These are phyloP conservation scores for Moesziomyces sp. DNA, from an alignment of 1,284 basidiomycete genomes.

Conservation along the genomic window DNA sequence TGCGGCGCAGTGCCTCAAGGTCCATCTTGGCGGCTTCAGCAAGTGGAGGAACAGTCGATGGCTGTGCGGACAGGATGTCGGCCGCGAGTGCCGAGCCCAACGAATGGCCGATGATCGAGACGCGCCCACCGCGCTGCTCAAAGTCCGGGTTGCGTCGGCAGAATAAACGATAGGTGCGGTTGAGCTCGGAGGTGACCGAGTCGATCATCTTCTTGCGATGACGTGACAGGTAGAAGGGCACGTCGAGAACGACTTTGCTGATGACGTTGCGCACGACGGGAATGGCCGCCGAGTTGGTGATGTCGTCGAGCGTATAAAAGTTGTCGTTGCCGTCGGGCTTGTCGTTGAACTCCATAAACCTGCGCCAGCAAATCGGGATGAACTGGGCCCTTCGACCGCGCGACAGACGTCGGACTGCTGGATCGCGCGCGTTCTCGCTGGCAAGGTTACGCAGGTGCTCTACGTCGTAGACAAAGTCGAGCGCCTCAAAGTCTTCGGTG, in stretches of 20 bases:
- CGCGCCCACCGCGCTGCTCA: constrained; percentile 69
- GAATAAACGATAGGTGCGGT: constrained; percentile 72
- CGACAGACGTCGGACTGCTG: constrained; percentile 41
- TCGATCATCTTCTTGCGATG: constrained; percentile 71
- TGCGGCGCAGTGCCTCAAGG: constrained; percentile 19
- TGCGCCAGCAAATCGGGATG: constrained; percentile 73
- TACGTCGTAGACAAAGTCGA: constrained; percentile 63
- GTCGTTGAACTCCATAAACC: constrained; percentile 67
- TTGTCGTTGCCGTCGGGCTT: constrained; percentile 68
- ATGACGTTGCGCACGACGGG: constrained; percentile 57
- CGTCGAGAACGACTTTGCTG: constrained; percentile 70
- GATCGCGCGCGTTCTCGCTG: constrained; percentile 44
- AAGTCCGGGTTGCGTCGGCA: constrained; percentile 71
- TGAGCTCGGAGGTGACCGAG: constrained; percentile 67
- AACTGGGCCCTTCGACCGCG: constrained; percentile 70
- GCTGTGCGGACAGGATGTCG: constrained; percentile 72
- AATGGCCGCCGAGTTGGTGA: constrained; percentile 52
- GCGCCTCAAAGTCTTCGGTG: constrained; percentile 51
- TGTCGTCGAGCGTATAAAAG: constrained; percentile 69
- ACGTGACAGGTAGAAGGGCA: constrained; percentile 69
- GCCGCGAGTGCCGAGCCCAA: constrained; percentile 72
- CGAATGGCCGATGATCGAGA: constrained; percentile 69
- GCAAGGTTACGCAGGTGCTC: constrained; percentile 52
- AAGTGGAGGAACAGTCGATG: constrained; percentile 69
- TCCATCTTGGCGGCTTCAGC: constrained; percentile 11